Base-by-base conservation (phyloP, 805 yeast genomes). In the Saturnispora sekii region DNA sequence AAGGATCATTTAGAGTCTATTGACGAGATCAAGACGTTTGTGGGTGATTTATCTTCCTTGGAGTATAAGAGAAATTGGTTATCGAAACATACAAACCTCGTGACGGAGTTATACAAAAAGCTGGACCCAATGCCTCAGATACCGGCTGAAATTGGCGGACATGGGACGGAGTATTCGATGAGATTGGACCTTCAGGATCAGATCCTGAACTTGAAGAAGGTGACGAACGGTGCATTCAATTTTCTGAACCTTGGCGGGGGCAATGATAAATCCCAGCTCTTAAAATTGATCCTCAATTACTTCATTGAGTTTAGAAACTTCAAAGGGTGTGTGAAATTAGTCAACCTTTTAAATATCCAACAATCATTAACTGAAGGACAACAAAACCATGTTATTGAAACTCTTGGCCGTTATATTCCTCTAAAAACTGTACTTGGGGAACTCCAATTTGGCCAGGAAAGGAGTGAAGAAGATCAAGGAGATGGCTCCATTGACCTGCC, bases 71-170 rank as follows among this genome's bases (percentile, higher is more conserved):
- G 88, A 60, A 78, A 73, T 34, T 66, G 76, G 52, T 72, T 93
- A 28, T 76, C 82, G 50, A 73, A 76, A 46, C 95, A 86, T 58
- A 85, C 96, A 0, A 64, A 63, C 4, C 61, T 88, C n/a, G 83
- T 37, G n/a, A 43, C 44, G 8, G 43, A 41, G 15, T 16, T 41
- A 4, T 41, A 34, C 14, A 21, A 21, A 14, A 11, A 21, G 10
- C 15, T 41, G 12, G 43, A 41, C 10, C 18, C 43, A 8, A 41
- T 16, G 28, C n/a, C 21, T n/a, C 34, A 41, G 29, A 10, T 28
- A 8, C 26, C 35, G 3, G 30, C 15, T 5, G 17, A 15, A 10
- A 16, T 33, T 29, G 21, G n/a, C 14, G 11, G 16, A 5, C 21
- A 34, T 17, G 33, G 29, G 11, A 12, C 38, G 11, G 43, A 41